Evolutionary conservation across 805 yeast species (phyloP).

Genomic region (Saturnispora kantuleensis): DNA sequence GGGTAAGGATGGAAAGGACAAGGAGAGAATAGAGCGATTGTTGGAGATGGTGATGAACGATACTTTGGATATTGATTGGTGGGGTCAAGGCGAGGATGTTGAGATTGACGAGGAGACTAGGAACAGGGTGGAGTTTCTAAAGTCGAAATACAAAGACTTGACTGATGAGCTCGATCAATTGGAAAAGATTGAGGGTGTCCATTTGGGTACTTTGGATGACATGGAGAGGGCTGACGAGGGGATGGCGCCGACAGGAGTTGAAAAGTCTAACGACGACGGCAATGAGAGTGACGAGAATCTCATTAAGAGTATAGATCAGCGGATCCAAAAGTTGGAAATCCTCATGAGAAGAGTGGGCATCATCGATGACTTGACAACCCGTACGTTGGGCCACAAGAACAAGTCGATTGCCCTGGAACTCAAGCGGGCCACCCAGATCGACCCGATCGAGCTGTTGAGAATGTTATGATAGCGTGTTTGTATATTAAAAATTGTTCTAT

Average conservation of each 20-base stretch:
- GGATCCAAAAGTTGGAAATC: slow-evolving; percentile 25
- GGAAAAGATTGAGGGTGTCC: slow-evolving; percentile 17
- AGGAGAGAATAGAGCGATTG: slow-evolving; percentile 11
- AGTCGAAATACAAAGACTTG: slow-evolving; percentile 34
- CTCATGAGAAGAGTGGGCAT: slow-evolving; percentile 24
- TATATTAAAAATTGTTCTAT: background rate
- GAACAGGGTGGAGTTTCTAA: slow-evolving; percentile 37
- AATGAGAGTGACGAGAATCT: slow-evolving; percentile 10
- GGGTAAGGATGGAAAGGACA: slow-evolving; percentile 17
- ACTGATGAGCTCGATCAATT: slow-evolving; percentile 39
- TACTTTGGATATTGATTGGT: slow-evolving; percentile 51
- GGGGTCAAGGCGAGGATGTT: slow-evolving; percentile 30
- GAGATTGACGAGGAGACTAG: slow-evolving; percentile 39
- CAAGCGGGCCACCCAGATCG: slow-evolving; percentile 16
- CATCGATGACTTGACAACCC: slow-evolving; percentile 16
- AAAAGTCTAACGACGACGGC: background rate
- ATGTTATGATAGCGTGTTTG: slow-evolving; percentile 22
- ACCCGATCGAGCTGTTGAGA: slow-evolving; percentile 26
- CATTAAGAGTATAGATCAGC: background rate
- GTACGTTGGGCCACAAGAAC: slow-evolving; percentile 17
- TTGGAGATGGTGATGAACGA: background rate
- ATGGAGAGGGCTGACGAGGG: too few species aligned
- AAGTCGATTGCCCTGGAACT: slow-evolving; percentile 15
- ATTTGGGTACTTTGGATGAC: background rate
- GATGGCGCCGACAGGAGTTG: too few species aligned